These are phyloP conservation scores for Cryphonectria japonica DNA, from an alignment of 2,329 filamentous ascomycete species.

Conservation along the genomic window DNA sequence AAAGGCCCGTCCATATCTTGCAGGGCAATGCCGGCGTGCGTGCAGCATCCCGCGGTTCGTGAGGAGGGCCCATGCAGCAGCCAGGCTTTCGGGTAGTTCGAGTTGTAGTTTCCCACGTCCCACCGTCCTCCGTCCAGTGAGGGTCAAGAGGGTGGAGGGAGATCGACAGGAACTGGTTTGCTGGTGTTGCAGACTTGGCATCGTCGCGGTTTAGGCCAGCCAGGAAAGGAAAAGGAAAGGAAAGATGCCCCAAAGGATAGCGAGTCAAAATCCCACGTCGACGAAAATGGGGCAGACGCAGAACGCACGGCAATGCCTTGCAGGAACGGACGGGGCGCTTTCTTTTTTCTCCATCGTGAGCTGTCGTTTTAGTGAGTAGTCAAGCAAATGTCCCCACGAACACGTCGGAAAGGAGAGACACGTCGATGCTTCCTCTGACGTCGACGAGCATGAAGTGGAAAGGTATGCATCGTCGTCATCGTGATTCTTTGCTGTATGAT, in stretches of 20 bases:
- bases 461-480: background rate
- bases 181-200: background rate
- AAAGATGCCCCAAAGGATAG: background rate
- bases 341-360: slow-evolving; percentile 7
- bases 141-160: background rate
- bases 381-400: background rate
- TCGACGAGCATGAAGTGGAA: slow-evolving; percentile 5
- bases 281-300: slow-evolving; percentile 6
- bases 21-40: slow-evolving; percentile 4
- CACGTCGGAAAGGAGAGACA: background rate
- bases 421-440: background rate
- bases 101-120: background rate
- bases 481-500: background rate
- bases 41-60: slow-evolving; percentile 11
- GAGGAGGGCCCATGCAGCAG: background rate
- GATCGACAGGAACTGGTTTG: slow-evolving; percentile 3
- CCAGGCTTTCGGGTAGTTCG: background rate
- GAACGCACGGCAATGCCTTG: background rate
- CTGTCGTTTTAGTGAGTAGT: background rate
- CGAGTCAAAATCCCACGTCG: background rate
- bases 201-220: background rate
- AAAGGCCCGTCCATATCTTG: background rate
- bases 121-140: background rate
- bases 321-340: background rate
- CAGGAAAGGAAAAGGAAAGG: background rate